Percentiles rank a stretch among this genome's conserved stretches.
Conservation (phyloP, 2,329 filamentous ascomycete species). For the Rhynchosporium graminicola region DNA sequence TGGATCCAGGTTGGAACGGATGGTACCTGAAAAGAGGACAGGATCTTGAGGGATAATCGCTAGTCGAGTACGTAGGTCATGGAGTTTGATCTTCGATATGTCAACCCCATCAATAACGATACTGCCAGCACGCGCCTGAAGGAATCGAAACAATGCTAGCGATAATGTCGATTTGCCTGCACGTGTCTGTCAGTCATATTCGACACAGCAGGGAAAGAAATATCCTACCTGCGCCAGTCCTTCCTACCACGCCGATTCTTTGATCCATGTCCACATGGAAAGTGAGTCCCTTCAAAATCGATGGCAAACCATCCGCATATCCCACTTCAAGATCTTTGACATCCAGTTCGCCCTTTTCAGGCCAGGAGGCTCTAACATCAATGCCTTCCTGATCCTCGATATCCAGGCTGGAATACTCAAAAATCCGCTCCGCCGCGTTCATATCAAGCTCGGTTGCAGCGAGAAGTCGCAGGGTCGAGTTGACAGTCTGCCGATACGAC, state of each 20-base stretch:
- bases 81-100: constrained; percentile 38
- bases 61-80: constrained; percentile 36
- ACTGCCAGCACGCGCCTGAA: constrained; percentile 44
- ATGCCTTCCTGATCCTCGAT: constrained; percentile 66
- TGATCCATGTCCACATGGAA: constrained; percentile 66
- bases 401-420: constrained; percentile 69
- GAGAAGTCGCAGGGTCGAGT: constrained; percentile 65
- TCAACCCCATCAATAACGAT: constrained; percentile 39
- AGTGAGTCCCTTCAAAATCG: constrained; percentile 66
- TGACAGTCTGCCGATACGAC: constrained; percentile 63
- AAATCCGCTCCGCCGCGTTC: constrained; percentile 73
- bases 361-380: constrained; percentile 69
- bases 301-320: constrained; percentile 69
- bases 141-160: constrained; percentile 31
- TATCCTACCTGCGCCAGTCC: constrained; percentile 34
- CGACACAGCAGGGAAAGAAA: neutral
- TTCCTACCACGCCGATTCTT: constrained; percentile 38
- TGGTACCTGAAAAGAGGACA: constrained; percentile 71
- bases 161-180: constrained; percentile 39
- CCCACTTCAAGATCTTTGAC: constrained; percentile 68
- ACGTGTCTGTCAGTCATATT: neutral
- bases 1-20: constrained; percentile 27
- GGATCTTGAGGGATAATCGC: constrained; percentile 55
- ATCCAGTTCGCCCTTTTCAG: constrained; percentile 68
- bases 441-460: constrained; percentile 72